Conservation (phyloP, 2,329 filamentous ascomycete species). For the Ophiostoma pallidulum region DNA sequence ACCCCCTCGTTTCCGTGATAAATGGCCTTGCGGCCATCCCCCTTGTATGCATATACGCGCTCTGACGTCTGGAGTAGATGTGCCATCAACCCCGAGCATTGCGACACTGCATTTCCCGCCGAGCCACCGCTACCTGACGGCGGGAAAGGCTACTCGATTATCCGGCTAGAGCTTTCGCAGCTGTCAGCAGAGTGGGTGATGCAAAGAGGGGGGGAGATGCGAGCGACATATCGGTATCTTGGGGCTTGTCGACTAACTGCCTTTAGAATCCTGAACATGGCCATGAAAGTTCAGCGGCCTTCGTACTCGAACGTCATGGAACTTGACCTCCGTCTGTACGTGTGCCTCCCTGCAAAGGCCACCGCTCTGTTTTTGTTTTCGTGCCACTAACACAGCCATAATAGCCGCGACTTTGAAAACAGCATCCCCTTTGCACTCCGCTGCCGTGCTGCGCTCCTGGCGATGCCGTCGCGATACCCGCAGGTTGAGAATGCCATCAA, state of each 20-base stretch:
- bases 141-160: neutral
- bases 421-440: neutral
- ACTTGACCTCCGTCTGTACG: neutral
- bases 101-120: constrained; percentile 4
- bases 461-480: constrained; percentile 2
- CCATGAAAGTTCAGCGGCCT: constrained; percentile 7
- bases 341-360: too few relatives aligned
- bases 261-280: constrained; percentile 9
- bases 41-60: too few relatives aligned
- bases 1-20: too few relatives aligned
- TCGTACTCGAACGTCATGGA: neutral
- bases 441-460: neutral
- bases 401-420: constrained; percentile 1
- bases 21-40: too few relatives aligned
- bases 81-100: constrained; percentile 10
- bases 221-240: too few relatives aligned
- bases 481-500: neutral
- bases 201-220: too few relatives aligned
- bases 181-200: neutral
- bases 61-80: too few relatives aligned
- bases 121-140: neutral
- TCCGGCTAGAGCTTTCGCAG: constrained; percentile 3
- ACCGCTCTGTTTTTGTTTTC: neutral
- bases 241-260: too few relatives aligned
- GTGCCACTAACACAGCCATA: too few relatives aligned